Base-by-base conservation (phyloP, 306 rosid species). In the Inga oerstediana region DNA sequence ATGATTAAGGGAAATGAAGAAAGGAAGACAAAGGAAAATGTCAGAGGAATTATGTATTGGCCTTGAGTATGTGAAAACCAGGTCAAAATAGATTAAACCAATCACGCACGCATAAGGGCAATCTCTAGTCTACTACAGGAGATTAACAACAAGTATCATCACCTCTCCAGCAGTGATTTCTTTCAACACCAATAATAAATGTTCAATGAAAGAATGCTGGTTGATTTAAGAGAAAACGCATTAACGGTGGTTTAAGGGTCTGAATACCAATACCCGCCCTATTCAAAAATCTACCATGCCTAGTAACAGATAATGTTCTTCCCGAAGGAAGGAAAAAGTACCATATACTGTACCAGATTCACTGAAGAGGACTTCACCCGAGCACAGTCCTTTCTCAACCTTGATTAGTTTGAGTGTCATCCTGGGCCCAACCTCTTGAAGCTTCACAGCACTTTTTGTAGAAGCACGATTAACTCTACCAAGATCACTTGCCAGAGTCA, bases 391-490 rank as follows among this genome's bases (percentile, higher is more conserved):
- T 86, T 96, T 94, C 89, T 96, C 99, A 82, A 94, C 65, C 88
- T 81, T 94, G 51, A 90, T 84, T 75, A 96, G 95, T 86, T 94
- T 90, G 84, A 96, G 98, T 52, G 94, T 92, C 98, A 96, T 86
- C 82, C 99, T 92, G 15, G 99, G 98, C 80, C 98, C 99, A 44
- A 96, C 62, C 90, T 96, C 99, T 90, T 96, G 99, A 80, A 96
- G 97, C 89, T 91, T 96, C 74, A 96, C 94, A 62, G 99, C 98
- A 90, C 98, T 96, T 91, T 92, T 96, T 0, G 91, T 80, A 16
- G 98, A 89, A 78, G 97, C 94, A 59, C 88, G 92, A 77, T 96
- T 94, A 37, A 94, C 90, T 83, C 99, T 87, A 62, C 98, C 94
- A 24, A 96, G 87, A 85, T 94, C 88, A 83, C 88, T 89, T 49